Evolutionary conservation across 495 filamentous ascomycete species (phyloP).

Genomic region (Tirmania nivea): DNA sequence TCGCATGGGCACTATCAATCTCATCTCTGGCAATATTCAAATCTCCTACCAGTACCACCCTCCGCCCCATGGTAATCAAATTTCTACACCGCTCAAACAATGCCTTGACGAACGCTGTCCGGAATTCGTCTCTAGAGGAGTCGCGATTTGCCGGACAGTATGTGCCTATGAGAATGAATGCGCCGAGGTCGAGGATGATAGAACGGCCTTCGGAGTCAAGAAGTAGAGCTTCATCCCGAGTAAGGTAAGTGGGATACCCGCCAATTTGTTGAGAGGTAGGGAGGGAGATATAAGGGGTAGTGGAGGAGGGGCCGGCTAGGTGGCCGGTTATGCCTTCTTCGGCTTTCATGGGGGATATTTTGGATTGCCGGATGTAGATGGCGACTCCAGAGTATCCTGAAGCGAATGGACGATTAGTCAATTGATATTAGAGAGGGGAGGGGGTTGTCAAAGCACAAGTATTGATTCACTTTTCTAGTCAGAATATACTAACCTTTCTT

Average conservation of each 20-base stretch:
- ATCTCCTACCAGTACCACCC: conserved; percentile 68
- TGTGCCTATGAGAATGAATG: conserved; percentile 76
- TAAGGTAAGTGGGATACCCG: conserved; percentile 47
- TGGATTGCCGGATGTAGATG: conserved; percentile 79
- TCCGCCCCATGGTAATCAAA: conserved; percentile 51
- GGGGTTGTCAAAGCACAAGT: background rate
- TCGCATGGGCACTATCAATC: conserved; percentile 44
- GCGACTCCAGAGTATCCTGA: conserved; percentile 90
- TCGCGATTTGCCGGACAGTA: conserved; percentile 81
- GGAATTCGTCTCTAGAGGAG: conserved; percentile 62
- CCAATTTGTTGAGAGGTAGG: conserved; percentile 65
- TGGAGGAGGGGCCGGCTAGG: conserved; percentile 53
- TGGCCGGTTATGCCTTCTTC: conserved; percentile 85
- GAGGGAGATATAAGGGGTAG: conserved; percentile 52
- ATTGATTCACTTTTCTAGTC: background rate
- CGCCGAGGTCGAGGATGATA: conserved; percentile 83
- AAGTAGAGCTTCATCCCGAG: conserved; percentile 33
- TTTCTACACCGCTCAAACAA: conserved; percentile 71
- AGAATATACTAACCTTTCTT: conserved; percentile 53
- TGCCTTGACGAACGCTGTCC: conserved; percentile 54
- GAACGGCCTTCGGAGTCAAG: conserved; percentile 86
- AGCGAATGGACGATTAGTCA: background rate
- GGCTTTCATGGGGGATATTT: conserved; percentile 69
- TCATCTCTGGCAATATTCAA: conserved; percentile 65
- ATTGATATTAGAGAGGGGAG: background rate